These are phyloP conservation scores for Wickerhamiella azyma DNA, from an alignment of 805 yeast genomes.

Conservation along the genomic window DNA sequence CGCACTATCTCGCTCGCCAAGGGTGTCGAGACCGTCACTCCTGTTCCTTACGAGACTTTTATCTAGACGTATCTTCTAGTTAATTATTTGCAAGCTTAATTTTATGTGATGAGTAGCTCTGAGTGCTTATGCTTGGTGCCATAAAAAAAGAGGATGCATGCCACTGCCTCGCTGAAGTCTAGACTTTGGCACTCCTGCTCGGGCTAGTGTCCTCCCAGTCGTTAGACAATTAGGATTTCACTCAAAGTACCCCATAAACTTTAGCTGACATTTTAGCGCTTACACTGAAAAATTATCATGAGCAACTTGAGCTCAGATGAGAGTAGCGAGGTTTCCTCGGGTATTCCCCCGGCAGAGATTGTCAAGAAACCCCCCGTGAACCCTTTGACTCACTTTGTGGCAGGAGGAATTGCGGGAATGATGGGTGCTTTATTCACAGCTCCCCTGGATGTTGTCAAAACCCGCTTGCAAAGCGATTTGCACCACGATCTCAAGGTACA, in stretches of 20 bases:
- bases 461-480: constrained; percentile 83
- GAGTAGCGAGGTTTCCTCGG: not conserved
- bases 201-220: no score
- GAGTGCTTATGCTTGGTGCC: no score
- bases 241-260: no score
- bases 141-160: no score
- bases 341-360: not conserved
- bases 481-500: constrained; percentile 27
- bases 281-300: not conserved
- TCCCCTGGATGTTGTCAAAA: constrained; percentile 92
- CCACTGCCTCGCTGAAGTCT: no score
- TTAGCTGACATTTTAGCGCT: not conserved
- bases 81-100: not conserved
- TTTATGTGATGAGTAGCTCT: no score
- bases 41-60: constrained; percentile 99
- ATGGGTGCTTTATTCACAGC: constrained; percentile 90
- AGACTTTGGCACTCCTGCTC: no score
- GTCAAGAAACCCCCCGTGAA: constrained; percentile 19
- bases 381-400: constrained; percentile 38
- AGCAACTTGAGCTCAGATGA: constrained; percentile 4
- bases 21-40: constrained; percentile 95
- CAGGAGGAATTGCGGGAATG: constrained; percentile 77
- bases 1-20: constrained; percentile 70
- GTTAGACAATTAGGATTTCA: no score
- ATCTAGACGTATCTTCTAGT: constrained; percentile 41